phyloP scores from a whole-genome alignment of 208 protist genomes.

The Angomonas deanei region DNA sequence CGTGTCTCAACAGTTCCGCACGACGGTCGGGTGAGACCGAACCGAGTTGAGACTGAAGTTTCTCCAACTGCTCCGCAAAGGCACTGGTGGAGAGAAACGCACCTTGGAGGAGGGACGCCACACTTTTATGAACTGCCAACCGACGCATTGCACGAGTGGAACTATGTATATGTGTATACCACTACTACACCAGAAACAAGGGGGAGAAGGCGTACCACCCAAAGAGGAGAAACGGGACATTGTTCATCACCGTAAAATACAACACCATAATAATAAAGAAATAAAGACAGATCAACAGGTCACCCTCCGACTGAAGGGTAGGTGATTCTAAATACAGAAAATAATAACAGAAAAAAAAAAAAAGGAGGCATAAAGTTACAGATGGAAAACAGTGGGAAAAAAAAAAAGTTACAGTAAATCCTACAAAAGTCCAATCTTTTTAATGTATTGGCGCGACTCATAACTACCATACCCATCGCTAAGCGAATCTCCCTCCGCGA shows the following conservation, averaged over 20 bases:
- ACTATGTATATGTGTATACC: neutral
- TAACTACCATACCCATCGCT: constrained; percentile 88
- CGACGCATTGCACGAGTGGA: neutral
- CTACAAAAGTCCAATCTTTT: constrained; percentile 47
- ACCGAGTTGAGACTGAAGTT: constrained; percentile 70
- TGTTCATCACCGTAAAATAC: neutral
- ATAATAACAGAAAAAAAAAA: neutral
- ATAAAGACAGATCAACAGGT: too few species aligned
- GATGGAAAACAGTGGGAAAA: neutral
- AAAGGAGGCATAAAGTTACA: neutral
- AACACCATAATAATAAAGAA: neutral
- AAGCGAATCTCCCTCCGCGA: constrained; percentile 53
- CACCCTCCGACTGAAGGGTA: too few species aligned
- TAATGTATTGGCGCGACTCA: constrained; percentile 80
- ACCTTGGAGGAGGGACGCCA: too few species aligned
- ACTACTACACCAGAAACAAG: neutral
- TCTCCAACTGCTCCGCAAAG: constrained; percentile 61
- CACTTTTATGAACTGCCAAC: neutral
- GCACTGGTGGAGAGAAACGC: constrained; percentile 44
- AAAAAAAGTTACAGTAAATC: neutral
- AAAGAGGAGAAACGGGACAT: too few species aligned
- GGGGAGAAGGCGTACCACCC: too few species aligned
- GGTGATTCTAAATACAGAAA: neutral
- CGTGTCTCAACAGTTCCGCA: constrained; percentile 67
- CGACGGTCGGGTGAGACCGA: constrained; percentile 32